A percentile compares a stretch with the other conserved stretches of the same genome.
Evolutionary conservation across 139 green algal genomes (phyloP).

Genomic region (Picochlorum sp.): DNA sequence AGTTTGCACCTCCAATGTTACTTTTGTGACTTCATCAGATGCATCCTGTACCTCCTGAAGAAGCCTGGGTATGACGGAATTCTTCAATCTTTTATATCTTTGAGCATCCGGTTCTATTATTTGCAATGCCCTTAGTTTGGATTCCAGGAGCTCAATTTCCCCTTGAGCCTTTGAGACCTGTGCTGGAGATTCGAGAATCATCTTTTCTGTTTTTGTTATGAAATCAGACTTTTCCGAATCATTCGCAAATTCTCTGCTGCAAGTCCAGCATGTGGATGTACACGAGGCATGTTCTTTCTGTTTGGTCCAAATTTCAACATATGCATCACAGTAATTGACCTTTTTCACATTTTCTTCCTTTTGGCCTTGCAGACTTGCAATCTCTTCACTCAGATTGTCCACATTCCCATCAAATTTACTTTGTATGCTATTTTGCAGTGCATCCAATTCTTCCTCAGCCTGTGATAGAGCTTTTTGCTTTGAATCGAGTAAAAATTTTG

Average conservation of each 20-base stretch:
- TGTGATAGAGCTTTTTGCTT: too few relatives aligned
- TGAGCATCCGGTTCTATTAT: conserved; percentile 5
- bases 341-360: background rate
- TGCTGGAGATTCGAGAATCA: background rate
- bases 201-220: conserved; percentile 6
- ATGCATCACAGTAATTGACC: background rate
- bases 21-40: background rate
- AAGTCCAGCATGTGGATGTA: conserved; percentile 31
- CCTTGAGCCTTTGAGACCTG: background rate
- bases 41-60: background rate
- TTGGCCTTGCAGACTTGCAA: background rate
- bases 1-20: background rate
- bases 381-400: too few relatives aligned
- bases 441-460: too few relatives aligned
- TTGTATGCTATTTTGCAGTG: too few relatives aligned
- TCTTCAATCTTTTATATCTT: conserved; percentile 1
- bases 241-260: conserved; percentile 18
- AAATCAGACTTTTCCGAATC: conserved; percentile 22
- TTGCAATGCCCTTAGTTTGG: background rate
- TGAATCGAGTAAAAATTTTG: too few relatives aligned
- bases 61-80: conserved; percentile 2
- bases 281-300: conserved; percentile 7
- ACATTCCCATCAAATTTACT: too few relatives aligned
- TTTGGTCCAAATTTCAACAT: background rate
- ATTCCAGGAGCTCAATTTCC: conserved; percentile 10